Evolutionary conservation across 2,329 filamentous ascomycete species (phyloP), one percentile per base, ranked within the genome.

Genomic region (Penicillium aurantiogriseum): DNA sequence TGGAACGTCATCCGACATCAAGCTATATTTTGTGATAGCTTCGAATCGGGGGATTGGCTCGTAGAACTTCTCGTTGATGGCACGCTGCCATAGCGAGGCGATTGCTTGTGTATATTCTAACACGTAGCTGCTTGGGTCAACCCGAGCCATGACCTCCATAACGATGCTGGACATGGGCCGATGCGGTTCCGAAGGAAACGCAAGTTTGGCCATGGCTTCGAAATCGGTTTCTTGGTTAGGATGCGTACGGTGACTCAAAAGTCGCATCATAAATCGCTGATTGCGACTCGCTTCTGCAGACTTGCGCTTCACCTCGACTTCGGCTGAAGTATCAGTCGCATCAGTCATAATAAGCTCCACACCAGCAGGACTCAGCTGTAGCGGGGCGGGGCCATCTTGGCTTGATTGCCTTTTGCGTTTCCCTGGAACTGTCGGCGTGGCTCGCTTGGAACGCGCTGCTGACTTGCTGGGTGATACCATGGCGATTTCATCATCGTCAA

Each of bases 401-500:
- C 76, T 76, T 15, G 75, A 63, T 52, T 75, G 73, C 46, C 85
- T 74, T 68, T 87, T 87, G 54, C 85, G 77, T 69, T 87, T 88
- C 9, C 77, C 78, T n/a, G 79, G 77, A 58, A 78, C 79, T 48
- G 79, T 82, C 2, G 85, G 84, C 1, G 84, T 87, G 11, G 72
- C 71, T 43, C 80, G 76, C 67, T 81, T 84, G 6, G 77, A 75
- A 61, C 76, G 78, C 45, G 71, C 64, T 8, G 70, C 71, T 9
- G 78, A 76, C 63, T 81, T 85, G 51, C 79, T 83, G 4, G 84
- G 84, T 3, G 84, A 86, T 1, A 79, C 69, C 60, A 81, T 76
- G 55, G 81, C 71, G 9, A 87, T 79, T 66, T 88, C 83, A 54
- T 82, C 80, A 61, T 88, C 83, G 55, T 87, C 83, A 66, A 88